Evolutionary conservation across 2,329 filamentous ascomycete genomes (phyloP).

Genomic region (Ploettnerulaceae sp.): DNA sequence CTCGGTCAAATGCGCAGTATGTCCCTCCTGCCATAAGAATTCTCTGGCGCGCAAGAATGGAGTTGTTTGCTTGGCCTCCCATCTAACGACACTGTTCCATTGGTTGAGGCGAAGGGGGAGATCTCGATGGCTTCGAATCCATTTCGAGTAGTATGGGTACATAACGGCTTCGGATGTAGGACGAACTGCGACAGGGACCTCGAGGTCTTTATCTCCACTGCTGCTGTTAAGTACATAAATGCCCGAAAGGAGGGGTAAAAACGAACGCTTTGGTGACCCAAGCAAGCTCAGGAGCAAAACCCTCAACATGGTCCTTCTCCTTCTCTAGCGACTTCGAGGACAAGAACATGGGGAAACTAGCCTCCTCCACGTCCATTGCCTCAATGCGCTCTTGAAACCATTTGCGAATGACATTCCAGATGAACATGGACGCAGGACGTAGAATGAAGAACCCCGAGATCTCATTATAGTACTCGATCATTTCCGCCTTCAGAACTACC

Average conservation of each 20-base stretch:
- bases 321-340: slow-evolving; percentile 73
- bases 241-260: slow-evolving; percentile 10
- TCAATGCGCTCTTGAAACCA: slow-evolving; percentile 75
- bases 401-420: slow-evolving; percentile 61
- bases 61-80: slow-evolving; percentile 94
- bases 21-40: slow-evolving; percentile 92
- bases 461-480: slow-evolving; percentile 92
- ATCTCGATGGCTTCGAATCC: slow-evolving; percentile 95
- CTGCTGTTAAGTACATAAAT: slow-evolving; percentile 26
- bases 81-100: slow-evolving; percentile 91
- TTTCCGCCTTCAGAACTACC: slow-evolving; percentile 91
- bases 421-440: slow-evolving; percentile 64
- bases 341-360: slow-evolving; percentile 94
- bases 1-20: slow-evolving; percentile 80
- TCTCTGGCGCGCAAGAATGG: slow-evolving; percentile 87
- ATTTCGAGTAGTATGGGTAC: slow-evolving; percentile 94
- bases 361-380: slow-evolving; percentile 87
- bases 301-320: slow-evolving; percentile 95
- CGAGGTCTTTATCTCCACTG: slow-evolving; percentile 86
- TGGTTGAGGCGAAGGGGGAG: slow-evolving; percentile 93
- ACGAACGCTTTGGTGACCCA: slow-evolving; percentile 81
- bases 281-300: slow-evolving; percentile 90
- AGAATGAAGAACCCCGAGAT: slow-evolving; percentile 97
- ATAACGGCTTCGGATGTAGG: slow-evolving; percentile 75
- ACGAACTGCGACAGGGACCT: slow-evolving; percentile 67